phyloP scores from a whole-genome alignment of 306 rosid genomes.

The Rubus idaeus region DNA sequence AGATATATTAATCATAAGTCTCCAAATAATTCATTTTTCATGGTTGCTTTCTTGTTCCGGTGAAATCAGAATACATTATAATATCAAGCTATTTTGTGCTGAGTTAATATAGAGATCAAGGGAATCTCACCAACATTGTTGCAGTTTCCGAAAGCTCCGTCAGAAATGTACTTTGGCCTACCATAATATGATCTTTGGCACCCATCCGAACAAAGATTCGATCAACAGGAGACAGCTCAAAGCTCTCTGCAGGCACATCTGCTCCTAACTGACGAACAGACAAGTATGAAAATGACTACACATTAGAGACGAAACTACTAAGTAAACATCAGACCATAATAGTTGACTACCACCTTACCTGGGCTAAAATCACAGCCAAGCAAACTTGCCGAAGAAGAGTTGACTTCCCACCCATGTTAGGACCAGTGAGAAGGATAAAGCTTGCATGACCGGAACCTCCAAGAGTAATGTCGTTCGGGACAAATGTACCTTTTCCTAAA shows the following conservation, averaged over 20 bases:
- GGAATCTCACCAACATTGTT: constrained; percentile 75
- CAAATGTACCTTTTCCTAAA: constrained; percentile 80
- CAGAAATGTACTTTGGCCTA: constrained; percentile 96
- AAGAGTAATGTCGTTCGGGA: constrained; percentile 66
- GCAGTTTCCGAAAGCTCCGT: constrained; percentile 97
- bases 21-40: neutral
- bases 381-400: constrained; percentile 98
- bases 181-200: constrained; percentile 93
- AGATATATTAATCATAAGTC: neutral
- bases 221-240: constrained; percentile 84
- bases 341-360: constrained; percentile 50
- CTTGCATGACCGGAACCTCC: constrained; percentile 75
- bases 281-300: constrained; percentile 21
- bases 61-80: neutral
- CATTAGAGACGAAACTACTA: neutral
- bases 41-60: neutral
- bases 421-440: constrained; percentile 90
- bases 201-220: constrained; percentile 95
- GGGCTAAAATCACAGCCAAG: constrained; percentile 87
- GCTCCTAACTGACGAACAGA: constrained; percentile 75
- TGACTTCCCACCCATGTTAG: constrained; percentile 99
- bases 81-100: neutral
- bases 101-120: neutral
- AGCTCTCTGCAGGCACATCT: constrained; percentile 88
- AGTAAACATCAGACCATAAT: constrained; percentile 12